Percentiles rank a stretch among this genome's conserved stretches.
Conservation (phyloP, 2,329 filamentous ascomycete genomes). For the Aspergillus sergii region DNA sequence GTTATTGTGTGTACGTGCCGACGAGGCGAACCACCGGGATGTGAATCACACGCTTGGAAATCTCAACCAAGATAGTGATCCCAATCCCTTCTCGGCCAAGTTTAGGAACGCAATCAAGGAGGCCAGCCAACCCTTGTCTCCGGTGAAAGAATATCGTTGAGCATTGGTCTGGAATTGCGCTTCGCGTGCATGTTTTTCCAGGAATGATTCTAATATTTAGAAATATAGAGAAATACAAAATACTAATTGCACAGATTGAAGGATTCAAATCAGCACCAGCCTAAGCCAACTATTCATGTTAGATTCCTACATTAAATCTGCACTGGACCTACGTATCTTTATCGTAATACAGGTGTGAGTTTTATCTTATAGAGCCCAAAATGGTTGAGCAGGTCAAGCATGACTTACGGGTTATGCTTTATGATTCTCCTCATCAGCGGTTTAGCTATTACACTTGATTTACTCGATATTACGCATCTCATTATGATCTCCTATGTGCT, state of each 20-base stretch:
- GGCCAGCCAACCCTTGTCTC: neutral
- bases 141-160: neutral
- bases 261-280: neutral
- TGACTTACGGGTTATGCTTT: neutral
- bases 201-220: neutral
- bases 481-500: neutral
- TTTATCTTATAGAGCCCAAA: neutral
- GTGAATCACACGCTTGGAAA: slow-evolving; percentile 96
- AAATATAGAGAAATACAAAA: neutral
- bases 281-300: neutral
- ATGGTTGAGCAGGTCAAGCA: neutral
- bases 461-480: neutral
- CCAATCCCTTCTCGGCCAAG: slow-evolving; percentile 85
- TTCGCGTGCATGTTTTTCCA: neutral
- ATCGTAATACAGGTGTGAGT: neutral
- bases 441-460: neutral
- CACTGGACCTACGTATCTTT: neutral
- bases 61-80: slow-evolving; percentile 79
- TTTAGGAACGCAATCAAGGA: slow-evolving; percentile 69
- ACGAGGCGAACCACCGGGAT: slow-evolving; percentile 86
- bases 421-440: neutral
- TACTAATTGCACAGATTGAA: neutral
- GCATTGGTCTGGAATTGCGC: neutral
- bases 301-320: neutral
- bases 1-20: slow-evolving; percentile 81